A percentile compares a stretch with the other conserved stretches of the same genome.
These are phyloP conservation scores for Aspergillus novoparasiticus DNA, from an alignment of 2,329 filamentous ascomycete species.

Conservation along the genomic window DNA sequence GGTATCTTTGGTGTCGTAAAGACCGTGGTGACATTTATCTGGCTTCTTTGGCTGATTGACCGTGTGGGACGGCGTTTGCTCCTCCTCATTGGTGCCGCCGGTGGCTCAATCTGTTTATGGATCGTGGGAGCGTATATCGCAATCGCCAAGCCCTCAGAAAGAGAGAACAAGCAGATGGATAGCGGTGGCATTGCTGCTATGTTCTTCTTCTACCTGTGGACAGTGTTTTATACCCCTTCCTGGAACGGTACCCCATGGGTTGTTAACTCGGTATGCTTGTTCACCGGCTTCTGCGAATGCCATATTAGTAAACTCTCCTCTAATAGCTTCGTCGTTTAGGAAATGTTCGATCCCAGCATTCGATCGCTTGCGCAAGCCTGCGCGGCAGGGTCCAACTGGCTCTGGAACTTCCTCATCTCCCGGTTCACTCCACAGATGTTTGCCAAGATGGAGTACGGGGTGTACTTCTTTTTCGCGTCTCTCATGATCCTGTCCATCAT, in stretches of 20 bases:
- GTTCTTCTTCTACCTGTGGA: conserved; percentile 75
- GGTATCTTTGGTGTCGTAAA: conserved; percentile 79
- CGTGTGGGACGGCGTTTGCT: conserved; percentile 63
- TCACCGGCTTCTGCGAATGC: not conserved
- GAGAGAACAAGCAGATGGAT: conserved; percentile 25
- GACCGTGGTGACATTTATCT: conserved; percentile 68
- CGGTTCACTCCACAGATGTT: conserved; percentile 49
- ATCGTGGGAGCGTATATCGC: conserved; percentile 43
- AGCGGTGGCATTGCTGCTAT: conserved; percentile 49
- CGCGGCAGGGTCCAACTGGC: conserved; percentile 50
- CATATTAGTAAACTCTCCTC: not conserved
- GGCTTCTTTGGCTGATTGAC: conserved; percentile 71
- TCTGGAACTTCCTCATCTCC: conserved; percentile 43
- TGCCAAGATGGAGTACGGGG: conserved; percentile 55
- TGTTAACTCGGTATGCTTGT: conserved; percentile 56
- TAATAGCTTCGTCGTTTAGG: conserved; percentile 19
- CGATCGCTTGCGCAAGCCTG: conserved; percentile 72
- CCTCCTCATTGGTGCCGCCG: conserved; percentile 65
- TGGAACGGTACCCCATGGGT: conserved; percentile 81
- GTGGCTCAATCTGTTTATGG: conserved; percentile 54
- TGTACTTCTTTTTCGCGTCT: conserved; percentile 68
- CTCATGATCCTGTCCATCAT: conserved; percentile 60
- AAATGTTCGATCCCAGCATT: conserved; percentile 74
- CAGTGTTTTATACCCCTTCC: conserved; percentile 70
- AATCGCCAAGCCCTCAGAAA: conserved; percentile 31